phyloP scores from a whole-genome alignment of 257 asterid genomes.

The Solanum megistacrolobum region DNA sequence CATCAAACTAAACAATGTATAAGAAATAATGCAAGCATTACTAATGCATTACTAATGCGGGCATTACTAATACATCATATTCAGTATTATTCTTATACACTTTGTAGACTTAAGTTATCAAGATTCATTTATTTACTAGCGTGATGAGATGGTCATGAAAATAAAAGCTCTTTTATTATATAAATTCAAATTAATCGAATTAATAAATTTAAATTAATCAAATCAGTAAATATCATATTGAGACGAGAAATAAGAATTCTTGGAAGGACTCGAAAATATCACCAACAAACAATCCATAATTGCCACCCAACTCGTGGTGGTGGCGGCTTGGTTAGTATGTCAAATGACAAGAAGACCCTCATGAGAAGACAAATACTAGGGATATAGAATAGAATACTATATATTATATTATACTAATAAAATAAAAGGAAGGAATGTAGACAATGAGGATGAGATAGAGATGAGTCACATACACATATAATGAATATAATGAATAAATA shows the following conservation, averaged over 20 bases:
- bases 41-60: too few species aligned
- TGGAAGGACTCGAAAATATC: background rate
- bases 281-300: slow-evolving; percentile 1
- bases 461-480: background rate
- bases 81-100: too few species aligned
- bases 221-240: background rate
- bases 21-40: too few species aligned
- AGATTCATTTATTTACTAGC: background rate
- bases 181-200: background rate
- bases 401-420: background rate
- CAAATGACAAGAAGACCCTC: background rate
- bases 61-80: too few species aligned
- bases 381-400: background rate
- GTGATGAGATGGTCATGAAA: background rate
- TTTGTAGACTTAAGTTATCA: background rate
- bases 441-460: background rate
- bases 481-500: too few species aligned
- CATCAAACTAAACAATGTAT: too few species aligned
- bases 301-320: background rate
- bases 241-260: background rate
- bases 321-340: background rate
- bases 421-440: background rate
- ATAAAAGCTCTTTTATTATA: background rate
- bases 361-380: background rate
- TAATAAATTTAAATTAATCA: background rate